phyloP scores from a whole-genome alignment of 108 stramenopile species.

The Skeletonema costatum region DNA sequence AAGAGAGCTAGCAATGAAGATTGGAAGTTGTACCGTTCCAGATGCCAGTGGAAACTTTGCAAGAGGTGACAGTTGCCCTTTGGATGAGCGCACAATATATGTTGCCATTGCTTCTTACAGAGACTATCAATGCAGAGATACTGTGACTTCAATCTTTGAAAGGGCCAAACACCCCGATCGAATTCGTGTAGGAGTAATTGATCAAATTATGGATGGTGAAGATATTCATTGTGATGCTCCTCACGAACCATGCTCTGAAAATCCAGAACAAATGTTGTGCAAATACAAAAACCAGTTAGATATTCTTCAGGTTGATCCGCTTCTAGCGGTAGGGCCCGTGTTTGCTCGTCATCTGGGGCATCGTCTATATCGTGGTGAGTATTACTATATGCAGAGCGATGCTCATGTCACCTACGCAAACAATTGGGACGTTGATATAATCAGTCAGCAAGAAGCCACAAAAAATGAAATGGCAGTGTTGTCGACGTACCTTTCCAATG shows the following conservation, averaged over 20 bases:
- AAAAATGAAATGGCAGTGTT: conserved; percentile 92
- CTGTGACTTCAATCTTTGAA: conserved; percentile 65
- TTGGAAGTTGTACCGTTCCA: conserved; percentile 70
- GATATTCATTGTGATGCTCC: conserved; percentile 79
- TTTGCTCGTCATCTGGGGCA: conserved; percentile 90
- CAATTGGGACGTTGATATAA: conserved; percentile 92
- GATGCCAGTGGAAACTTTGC: conserved; percentile 64
- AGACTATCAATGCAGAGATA: conserved; percentile 77
- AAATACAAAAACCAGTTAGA: conserved; percentile 72
- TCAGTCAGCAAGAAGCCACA: conserved; percentile 75
- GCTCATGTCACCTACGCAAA: conserved; percentile 91
- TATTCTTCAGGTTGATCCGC: conserved; percentile 80
- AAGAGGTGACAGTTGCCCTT: conserved; percentile 75
- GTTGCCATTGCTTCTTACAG: conserved; percentile 84
- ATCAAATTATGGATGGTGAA: conserved; percentile 82
- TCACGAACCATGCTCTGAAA: conserved; percentile 56
- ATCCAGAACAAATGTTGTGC: conserved; percentile 72
- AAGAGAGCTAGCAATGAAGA: conserved; percentile 69
- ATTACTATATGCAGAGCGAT: conserved; percentile 95
- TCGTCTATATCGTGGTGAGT: conserved; percentile 90
- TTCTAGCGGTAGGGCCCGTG: conserved; percentile 83
- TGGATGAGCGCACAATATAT: conserved; percentile 73
- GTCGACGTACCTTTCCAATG: conserved; percentile 85
- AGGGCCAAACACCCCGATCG: conserved; percentile 66
- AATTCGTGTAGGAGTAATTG: conserved; percentile 80